Conservation (phyloP, 2,329 filamentous ascomycete species). For the Aspergillus hortae region DNA sequence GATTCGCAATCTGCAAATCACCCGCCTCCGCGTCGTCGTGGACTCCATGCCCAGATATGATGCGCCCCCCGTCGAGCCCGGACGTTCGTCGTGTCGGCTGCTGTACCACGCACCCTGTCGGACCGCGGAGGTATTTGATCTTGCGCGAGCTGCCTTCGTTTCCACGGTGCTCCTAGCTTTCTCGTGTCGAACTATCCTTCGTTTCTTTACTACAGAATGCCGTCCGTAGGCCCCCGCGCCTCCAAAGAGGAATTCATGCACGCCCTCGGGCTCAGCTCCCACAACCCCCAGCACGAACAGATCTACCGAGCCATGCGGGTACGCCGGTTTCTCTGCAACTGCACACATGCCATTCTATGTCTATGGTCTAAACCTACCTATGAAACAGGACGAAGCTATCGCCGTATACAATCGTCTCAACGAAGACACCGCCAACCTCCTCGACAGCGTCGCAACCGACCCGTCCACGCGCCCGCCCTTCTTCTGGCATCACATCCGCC, state of each 20-base stretch:
- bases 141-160: no score
- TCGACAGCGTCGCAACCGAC: slow-evolving; percentile 38
- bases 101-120: no score
- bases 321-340: slow-evolving; percentile 10
- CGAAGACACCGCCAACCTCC: slow-evolving; percentile 36
- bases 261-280: slow-evolving; percentile 39
- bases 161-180: neutral
- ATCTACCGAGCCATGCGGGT: slow-evolving; percentile 46
- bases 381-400: slow-evolving; percentile 42
- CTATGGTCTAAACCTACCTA: neutral
- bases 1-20: neutral
- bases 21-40: neutral
- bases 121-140: no score
- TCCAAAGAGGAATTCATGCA: slow-evolving; percentile 48
- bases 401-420: slow-evolving; percentile 41
- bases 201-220: slow-evolving; percentile 18
- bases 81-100: neutral
- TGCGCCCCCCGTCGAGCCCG: neutral
- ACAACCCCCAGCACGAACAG: slow-evolving; percentile 42
- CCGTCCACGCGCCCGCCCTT: slow-evolving; percentile 38
- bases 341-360: neutral
- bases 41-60: neutral
- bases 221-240: slow-evolving; percentile 39
- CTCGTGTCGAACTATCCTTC: neutral
- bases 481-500: slow-evolving; percentile 47